phyloP scores from a whole-genome alignment of 2,329 filamentous ascomycete species.

The Xylaria sp. region DNA sequence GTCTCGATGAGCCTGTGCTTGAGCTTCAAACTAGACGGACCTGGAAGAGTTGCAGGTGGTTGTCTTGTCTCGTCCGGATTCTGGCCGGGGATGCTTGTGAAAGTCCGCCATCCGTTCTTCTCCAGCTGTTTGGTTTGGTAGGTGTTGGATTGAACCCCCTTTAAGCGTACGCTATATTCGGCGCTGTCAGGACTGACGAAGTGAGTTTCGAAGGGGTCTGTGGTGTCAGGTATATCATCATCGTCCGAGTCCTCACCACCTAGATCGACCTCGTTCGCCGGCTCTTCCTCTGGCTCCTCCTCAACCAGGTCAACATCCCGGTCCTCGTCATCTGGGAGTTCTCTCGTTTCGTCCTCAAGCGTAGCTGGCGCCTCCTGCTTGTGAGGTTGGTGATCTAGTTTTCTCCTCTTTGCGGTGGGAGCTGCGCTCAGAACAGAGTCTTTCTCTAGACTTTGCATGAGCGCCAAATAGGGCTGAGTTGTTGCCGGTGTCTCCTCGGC shows the following conservation, averaged over 20 bases:
- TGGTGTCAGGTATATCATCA: constrained; percentile 58
- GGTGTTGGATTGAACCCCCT: constrained; percentile 60
- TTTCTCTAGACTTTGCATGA: constrained; percentile 68
- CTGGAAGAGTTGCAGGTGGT: constrained; percentile 52
- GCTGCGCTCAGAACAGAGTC: constrained; percentile 55
- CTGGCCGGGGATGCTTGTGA: constrained; percentile 59
- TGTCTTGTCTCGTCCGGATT: constrained; percentile 50
- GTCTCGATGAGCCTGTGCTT: constrained; percentile 75
- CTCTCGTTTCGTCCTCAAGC: constrained; percentile 44
- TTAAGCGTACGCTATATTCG: constrained; percentile 64
- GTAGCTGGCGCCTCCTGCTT: constrained; percentile 39
- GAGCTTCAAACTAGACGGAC: constrained; percentile 65
- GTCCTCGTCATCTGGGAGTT: constrained; percentile 51
- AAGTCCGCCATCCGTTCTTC: constrained; percentile 60
- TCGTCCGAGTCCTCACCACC: constrained; percentile 57
- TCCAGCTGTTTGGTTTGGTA: constrained; percentile 63
- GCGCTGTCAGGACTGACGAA: constrained; percentile 76
- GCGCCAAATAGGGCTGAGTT: constrained; percentile 65
- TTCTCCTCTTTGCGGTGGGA: constrained; percentile 67
- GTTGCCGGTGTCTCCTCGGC: constrained; percentile 52
- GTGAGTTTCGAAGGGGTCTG: constrained; percentile 83
- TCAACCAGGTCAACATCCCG: constrained; percentile 57
- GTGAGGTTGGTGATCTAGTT: constrained; percentile 57
- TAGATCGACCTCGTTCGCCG: constrained; percentile 50
- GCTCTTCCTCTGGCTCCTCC: constrained; percentile 63